These are phyloP conservation scores for Plenodomus biglobosus DNA, from an alignment of 2,329 filamentous ascomycete genomes.

Conservation along the genomic window DNA sequence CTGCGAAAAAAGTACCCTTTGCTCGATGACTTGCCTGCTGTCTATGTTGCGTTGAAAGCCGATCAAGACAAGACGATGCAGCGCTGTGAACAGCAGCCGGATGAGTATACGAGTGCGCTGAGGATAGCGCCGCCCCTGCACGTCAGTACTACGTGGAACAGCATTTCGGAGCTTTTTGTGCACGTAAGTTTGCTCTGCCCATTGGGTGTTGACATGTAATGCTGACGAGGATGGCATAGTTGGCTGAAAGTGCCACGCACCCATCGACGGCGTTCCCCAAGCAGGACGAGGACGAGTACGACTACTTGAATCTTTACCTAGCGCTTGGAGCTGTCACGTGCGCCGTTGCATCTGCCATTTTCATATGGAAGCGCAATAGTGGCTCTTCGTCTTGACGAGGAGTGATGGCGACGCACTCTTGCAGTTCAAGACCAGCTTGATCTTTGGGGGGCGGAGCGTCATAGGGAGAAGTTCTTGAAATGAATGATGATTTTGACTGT, in stretches of 20 bases:
- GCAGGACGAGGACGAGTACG: constrained; percentile 76
- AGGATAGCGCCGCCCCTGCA: constrained; percentile 92
- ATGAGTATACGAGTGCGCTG: constrained; percentile 81
- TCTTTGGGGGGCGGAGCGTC: no score
- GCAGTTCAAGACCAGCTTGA: no score
- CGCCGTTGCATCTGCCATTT: constrained; percentile 59
- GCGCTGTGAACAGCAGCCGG: constrained; percentile 81
- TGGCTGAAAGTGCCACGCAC: constrained; percentile 89
- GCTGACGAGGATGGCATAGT: constrained; percentile 32
- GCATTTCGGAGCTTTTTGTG: constrained; percentile 92
- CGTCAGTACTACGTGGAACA: constrained; percentile 92
- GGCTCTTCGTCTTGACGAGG: constrained; percentile 9
- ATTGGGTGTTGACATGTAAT: background rate
- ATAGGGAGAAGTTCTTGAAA: no score
- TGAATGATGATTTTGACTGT: no score
- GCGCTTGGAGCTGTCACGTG: constrained; percentile 72
- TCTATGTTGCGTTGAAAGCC: constrained; percentile 92
- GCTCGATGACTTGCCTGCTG: constrained; percentile 82
- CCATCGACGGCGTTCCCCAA: constrained; percentile 88
- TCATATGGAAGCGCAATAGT: constrained; percentile 59
- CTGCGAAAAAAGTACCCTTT: constrained; percentile 78
- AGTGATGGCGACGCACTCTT: no score
- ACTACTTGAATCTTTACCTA: constrained; percentile 83
- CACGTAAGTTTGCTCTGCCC: constrained; percentile 50
- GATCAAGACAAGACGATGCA: constrained; percentile 98